A percentile compares a stretch with the other conserved stretches of the same genome.
Evolutionary conservation across 495 filamentous ascomycete species (phyloP).

Genomic region (Clavariopsis aquatica): DNA sequence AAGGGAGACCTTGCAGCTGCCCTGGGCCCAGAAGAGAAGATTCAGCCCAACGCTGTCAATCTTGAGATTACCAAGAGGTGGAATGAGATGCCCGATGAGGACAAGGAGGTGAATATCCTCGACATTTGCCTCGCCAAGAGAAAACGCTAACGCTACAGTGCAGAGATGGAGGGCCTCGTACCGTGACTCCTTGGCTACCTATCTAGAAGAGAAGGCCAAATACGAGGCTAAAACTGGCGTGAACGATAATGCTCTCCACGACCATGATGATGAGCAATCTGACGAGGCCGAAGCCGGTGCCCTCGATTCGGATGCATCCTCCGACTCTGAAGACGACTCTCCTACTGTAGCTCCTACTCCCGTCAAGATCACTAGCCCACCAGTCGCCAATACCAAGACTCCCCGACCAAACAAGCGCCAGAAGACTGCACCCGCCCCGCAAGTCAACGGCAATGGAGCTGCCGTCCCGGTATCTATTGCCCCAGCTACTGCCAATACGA

Average conservation of each 20-base stretch:
- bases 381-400: slow-evolving; percentile 33
- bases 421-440: slow-evolving; percentile 17
- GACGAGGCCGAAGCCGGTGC: slow-evolving; percentile 36
- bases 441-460: slow-evolving; percentile 8
- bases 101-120: slow-evolving; percentile 76
- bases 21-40: slow-evolving; percentile 73
- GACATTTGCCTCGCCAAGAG: too few relatives aligned
- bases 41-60: slow-evolving; percentile 50
- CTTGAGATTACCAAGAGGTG: slow-evolving; percentile 77
- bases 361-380: slow-evolving; percentile 28
- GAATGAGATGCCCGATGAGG: slow-evolving; percentile 66
- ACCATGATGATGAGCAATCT: slow-evolving; percentile 26
- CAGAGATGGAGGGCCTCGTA: slow-evolving; percentile 35
- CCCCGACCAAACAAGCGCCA: slow-evolving; percentile 35
- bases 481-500: slow-evolving; percentile 3
- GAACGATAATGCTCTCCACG: neutral
- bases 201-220: slow-evolving; percentile 14
- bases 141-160: too few relatives aligned
- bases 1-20: slow-evolving; percentile 69
- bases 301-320: slow-evolving; percentile 27
- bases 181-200: slow-evolving; percentile 27
- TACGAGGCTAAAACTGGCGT: slow-evolving; percentile 22
- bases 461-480: slow-evolving; percentile 3
- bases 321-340: slow-evolving; percentile 23
- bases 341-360: slow-evolving; percentile 9